These are phyloP conservation scores for Boletus reticuloceps DNA, from an alignment of 768 basidiomycete species.

Conservation along the genomic window DNA sequence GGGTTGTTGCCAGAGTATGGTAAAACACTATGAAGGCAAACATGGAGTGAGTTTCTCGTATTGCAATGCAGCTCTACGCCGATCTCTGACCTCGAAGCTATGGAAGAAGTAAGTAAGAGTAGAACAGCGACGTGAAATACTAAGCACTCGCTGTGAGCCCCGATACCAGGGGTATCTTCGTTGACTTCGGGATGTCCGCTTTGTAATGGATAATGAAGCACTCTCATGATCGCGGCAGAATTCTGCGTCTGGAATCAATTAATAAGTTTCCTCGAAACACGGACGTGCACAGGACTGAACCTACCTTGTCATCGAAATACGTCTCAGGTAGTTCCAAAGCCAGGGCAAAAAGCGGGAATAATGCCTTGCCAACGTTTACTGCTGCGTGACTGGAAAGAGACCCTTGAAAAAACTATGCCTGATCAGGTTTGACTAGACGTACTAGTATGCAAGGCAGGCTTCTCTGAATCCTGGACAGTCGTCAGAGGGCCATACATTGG, in stretches of 20 bases:
- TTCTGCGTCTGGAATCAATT: conserved; percentile 47
- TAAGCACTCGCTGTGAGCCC: conserved; percentile 72
- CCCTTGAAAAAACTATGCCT: conserved; percentile 22
- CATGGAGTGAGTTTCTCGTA: not conserved
- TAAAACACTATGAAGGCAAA: conserved; percentile 60
- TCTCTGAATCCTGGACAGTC: conserved; percentile 59
- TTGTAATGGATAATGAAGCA: conserved; percentile 79
- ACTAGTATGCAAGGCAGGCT: conserved; percentile 67
- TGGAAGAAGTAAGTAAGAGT: not conserved
- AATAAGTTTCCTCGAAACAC: not conserved
- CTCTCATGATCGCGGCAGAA: conserved; percentile 61
- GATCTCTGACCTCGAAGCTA: conserved; percentile 42
- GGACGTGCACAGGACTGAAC: not conserved
- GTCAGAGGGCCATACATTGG: conserved; percentile 76
- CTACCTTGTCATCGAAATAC: conserved; percentile 70
- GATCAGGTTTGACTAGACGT: conserved; percentile 25
- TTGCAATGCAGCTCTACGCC: not conserved
- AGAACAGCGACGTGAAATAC: not conserved
- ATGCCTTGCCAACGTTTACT: conserved; percentile 47
- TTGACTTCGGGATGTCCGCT: conserved; percentile 45
- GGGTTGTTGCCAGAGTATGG: conserved; percentile 81
- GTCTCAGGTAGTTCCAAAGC: conserved; percentile 58
- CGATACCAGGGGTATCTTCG: conserved; percentile 75
- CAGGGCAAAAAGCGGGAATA: conserved; percentile 72
- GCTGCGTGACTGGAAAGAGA: conserved; percentile 45